Evolutionary conservation across 306 rosid species (phyloP).

Genomic region (Prunus campanulata): DNA sequence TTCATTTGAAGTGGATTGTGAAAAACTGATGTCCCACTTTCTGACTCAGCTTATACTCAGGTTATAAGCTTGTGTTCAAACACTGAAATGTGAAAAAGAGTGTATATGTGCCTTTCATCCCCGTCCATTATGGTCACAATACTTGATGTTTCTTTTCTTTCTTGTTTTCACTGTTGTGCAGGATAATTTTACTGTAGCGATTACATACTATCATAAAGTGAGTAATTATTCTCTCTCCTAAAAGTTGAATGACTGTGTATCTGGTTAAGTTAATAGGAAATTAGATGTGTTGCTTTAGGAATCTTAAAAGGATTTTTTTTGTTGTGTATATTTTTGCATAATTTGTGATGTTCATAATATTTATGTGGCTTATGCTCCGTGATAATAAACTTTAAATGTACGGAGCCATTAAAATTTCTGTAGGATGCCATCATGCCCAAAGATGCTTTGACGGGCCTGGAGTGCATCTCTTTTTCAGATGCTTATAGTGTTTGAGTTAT

Average conservation of each 20-base stretch:
- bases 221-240: conserved; percentile 23
- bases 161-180: conserved; percentile 34
- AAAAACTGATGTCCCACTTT: too few species aligned
- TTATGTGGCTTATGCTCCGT: neutral
- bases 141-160: conserved; percentile 9
- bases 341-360: neutral
- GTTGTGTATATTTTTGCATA: neutral
- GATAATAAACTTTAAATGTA: neutral
- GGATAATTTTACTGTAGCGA: conserved; percentile 78
- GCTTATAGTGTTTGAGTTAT: neutral
- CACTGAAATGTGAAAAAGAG: neutral
- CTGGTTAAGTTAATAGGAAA: neutral
- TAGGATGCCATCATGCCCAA: conserved; percentile 3
- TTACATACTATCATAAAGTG: conserved; percentile 81
- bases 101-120: neutral
- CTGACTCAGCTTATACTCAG: too few species aligned
- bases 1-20: neutral
- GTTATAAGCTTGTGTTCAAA: neutral
- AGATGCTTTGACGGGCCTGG: neutral
- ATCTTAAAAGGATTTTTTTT: neutral
- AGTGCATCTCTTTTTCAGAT: neutral
- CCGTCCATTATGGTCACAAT: conserved; percentile 1
- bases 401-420: neutral
- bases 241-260: neutral
- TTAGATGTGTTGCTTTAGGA: neutral